Base-by-base conservation (phyloP, 768 basidiomycete species). In the Mycena kentingensis region DNA sequence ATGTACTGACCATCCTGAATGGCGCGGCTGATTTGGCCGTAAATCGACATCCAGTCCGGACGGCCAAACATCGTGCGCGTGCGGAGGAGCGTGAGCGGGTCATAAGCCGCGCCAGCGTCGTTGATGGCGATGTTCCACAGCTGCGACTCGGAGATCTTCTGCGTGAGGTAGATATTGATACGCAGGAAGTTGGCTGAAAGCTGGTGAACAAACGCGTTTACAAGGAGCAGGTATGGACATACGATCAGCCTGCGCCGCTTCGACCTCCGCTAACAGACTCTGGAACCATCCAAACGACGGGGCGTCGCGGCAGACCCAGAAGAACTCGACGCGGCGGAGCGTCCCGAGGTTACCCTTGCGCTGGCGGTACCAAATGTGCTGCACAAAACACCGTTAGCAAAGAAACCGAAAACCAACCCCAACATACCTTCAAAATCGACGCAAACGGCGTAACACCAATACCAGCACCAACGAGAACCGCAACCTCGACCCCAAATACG, bases 241-340 rank as follows among this genome's bases (percentile, higher is more conserved):
- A 93, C 92, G 89, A 77, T 94, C 90, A 32, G 84, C 84, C 64
- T 94, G 93, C 39, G 90, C 87, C 36, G 83, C 83, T 69, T 97
- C 94, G 45, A 97, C 85, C 67, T 93, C 87, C 62, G 88, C 85
- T 52, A 97, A 78, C 49, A 97, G 73, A 54, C 81, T 85, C 68
- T 95, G 91, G 82, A 98, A 96, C 94, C 94, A 97, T 58, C 92
- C 93, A 62, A 97, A 93, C 10, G 90, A 90, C 10, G 91, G 91
- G 16, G 89, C 84, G 60, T 94, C 90, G 64, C 90, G 87, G 66
- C 87, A 91, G 51, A 92, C 81, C 93, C 93, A 95, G 74, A 96
- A 90, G 71, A 96, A 95, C 63, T 96, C 92, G 55, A 97, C 95
- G 34, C 89, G 84, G 46, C 87, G 85, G 47, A 98, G 83, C 27